Conservation (phyloP, 495 filamentous ascomycete species). For the Lindgomyces ingoldianus region DNA sequence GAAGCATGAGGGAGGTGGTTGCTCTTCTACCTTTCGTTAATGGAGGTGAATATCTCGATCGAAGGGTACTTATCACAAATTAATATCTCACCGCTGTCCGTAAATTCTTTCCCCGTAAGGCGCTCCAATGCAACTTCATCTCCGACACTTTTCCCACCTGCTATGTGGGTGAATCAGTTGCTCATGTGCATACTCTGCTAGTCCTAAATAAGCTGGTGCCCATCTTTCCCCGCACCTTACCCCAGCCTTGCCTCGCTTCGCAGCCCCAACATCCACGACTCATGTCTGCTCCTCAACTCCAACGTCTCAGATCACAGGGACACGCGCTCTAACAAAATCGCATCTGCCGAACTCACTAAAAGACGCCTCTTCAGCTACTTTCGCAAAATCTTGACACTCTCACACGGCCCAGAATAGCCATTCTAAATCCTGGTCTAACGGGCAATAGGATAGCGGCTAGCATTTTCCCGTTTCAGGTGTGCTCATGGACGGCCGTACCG, state of each 20-base stretch:
- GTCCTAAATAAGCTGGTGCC: background rate
- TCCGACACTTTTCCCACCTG: too few species aligned
- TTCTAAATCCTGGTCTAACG: constrained; percentile 1
- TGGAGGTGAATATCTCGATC: too few species aligned
- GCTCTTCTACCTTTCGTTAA: too few species aligned
- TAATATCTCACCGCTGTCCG: too few species aligned
- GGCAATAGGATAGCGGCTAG: background rate
- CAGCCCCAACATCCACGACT: background rate
- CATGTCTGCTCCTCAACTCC: background rate
- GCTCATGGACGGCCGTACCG: constrained; percentile 18
- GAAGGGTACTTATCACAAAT: too few species aligned
- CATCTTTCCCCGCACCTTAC: background rate
- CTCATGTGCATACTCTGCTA: background rate
- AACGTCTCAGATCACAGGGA: background rate
- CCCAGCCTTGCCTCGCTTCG: background rate
- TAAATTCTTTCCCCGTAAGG: too few species aligned
- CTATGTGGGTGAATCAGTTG: background rate
- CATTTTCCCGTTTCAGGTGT: background rate
- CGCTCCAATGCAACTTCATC: too few species aligned
- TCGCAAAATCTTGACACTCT: background rate
- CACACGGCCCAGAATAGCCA: background rate
- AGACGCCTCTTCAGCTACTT: constrained; percentile 2
- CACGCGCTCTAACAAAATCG: background rate
- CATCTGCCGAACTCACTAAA: constrained; percentile 10
- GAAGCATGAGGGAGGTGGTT: too few species aligned